phyloP scores from a whole-genome alignment of 768 basidiomycete species.

The Boletus insuetus region DNA sequence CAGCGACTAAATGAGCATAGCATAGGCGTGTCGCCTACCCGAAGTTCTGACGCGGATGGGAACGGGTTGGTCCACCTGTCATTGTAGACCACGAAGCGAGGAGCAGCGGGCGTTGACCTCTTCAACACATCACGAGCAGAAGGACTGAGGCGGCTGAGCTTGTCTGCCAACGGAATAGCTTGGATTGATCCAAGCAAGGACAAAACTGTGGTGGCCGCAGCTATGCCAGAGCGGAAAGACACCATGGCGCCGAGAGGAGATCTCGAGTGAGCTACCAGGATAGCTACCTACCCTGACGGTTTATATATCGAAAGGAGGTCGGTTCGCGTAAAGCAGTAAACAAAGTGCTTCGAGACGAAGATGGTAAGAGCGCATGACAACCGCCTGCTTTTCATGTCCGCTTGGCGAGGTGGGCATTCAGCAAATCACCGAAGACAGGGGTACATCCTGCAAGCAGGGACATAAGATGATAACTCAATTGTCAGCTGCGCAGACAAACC shows the following conservation, averaged over 20 bases:
- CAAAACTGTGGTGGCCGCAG: slow-evolving; percentile 1
- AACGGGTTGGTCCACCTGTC: slow-evolving; percentile 42
- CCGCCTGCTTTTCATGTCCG: not conserved
- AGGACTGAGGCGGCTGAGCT: slow-evolving; percentile 18
- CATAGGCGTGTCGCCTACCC: slow-evolving; percentile 27
- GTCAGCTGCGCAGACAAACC: not conserved
- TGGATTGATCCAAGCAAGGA: slow-evolving; percentile 10
- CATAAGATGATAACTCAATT: not conserved
- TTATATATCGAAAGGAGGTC: slow-evolving; percentile 14
- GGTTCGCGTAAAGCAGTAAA: not conserved
- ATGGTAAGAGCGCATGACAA: not conserved
- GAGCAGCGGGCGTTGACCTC: slow-evolving; percentile 37
- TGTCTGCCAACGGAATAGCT: slow-evolving; percentile 21
- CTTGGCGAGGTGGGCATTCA: not conserved
- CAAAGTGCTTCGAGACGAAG: not conserved
- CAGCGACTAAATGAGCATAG: not conserved
- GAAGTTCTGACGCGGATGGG: slow-evolving; percentile 44
- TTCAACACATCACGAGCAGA: slow-evolving; percentile 23
- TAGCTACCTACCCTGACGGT: not conserved
- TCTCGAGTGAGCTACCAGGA: not conserved
- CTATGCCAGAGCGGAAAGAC: slow-evolving; percentile 8
- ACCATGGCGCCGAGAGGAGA: slow-evolving; percentile 13
- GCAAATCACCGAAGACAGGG: not conserved
- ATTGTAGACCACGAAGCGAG: slow-evolving; percentile 46
- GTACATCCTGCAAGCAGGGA: not conserved